Conservation (phyloP, 2,329 filamentous ascomycete species). For the Achaetomium macrosporum region DNA sequence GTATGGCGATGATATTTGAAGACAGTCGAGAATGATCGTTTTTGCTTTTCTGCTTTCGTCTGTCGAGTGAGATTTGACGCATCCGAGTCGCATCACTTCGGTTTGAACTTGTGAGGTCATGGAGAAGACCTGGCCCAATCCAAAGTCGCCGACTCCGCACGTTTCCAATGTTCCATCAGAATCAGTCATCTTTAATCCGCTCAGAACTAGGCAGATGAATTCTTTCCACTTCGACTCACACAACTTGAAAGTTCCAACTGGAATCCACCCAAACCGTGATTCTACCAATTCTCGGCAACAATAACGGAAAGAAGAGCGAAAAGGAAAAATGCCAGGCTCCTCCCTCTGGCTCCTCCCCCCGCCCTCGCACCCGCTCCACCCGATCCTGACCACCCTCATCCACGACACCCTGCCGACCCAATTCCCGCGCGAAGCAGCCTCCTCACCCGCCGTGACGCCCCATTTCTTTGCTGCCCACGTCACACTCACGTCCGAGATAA, state of each 20-base stretch:
- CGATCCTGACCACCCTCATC: conserved; percentile 24
- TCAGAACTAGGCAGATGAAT: too few relatives aligned
- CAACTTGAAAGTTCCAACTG: neutral
- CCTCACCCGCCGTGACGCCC: conserved; percentile 12
- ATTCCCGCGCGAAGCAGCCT: conserved; percentile 24
- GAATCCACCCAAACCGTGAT: neutral
- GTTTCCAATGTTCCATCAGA: too few relatives aligned
- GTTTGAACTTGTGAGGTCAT: too few relatives aligned
- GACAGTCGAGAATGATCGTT: too few relatives aligned
- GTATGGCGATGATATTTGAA: too few relatives aligned
- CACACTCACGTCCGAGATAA: conserved; percentile 29
- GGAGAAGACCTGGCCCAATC: too few relatives aligned
- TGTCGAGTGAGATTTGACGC: too few relatives aligned
- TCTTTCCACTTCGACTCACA: too few relatives aligned
- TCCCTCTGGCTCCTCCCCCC: conserved; percentile 32
- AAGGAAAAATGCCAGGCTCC: conserved; percentile 29
- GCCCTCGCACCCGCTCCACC: conserved; percentile 21
- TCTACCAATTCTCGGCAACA: neutral
- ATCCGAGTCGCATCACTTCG: too few relatives aligned
- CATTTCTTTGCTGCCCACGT: conserved; percentile 28
- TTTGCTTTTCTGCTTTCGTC: too few relatives aligned
- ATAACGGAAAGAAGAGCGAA: neutral
- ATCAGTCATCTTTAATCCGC: too few relatives aligned
- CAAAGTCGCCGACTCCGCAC: too few relatives aligned
- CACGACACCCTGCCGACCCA: conserved; percentile 21